These are phyloP conservation scores for Thalia dealbata DNA, from an alignment of 176 grass and related monocot species.

Conservation along the genomic window DNA sequence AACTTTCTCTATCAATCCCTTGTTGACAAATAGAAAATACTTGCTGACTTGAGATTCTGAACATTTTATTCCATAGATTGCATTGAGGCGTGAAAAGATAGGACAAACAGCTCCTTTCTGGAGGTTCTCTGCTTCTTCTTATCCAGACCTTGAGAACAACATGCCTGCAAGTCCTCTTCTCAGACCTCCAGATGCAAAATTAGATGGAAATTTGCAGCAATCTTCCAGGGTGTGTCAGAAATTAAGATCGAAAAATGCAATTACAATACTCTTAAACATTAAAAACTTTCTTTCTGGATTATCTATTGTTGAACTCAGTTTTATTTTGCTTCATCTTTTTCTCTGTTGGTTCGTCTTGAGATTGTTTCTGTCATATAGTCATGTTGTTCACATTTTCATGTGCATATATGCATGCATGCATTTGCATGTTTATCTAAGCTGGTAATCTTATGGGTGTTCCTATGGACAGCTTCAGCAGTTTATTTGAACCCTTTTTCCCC, in stretches of 20 bases:
- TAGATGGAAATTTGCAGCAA: slow-evolving; percentile 20
- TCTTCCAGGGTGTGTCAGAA: slow-evolving; percentile 13
- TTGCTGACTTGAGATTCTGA: not conserved
- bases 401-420: not conserved
- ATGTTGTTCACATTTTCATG: not conserved
- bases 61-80: slow-evolving; percentile 18
- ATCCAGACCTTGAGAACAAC: slow-evolving; percentile 32
- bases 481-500: too few species aligned
- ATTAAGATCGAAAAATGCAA: not conserved
- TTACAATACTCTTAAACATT: not conserved
- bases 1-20: not conserved
- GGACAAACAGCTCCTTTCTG: slow-evolving; percentile 41
- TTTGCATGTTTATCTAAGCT: not conserved
- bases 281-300: not conserved
- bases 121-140: slow-evolving; percentile 43
- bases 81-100: slow-evolving; percentile 44
- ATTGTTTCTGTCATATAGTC: not conserved
- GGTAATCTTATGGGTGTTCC: not conserved
- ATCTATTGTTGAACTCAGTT: not conserved
- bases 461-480: too few species aligned
- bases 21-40: not conserved
- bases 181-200: not conserved
- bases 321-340: not conserved
- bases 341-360: not conserved
- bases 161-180: slow-evolving; percentile 18